Percentiles rank a stretch among this genome's conserved stretches.
Evolutionary conservation across 352 stramenopile genomes (phyloP).

Genomic region (Phytophthora idaei): DNA sequence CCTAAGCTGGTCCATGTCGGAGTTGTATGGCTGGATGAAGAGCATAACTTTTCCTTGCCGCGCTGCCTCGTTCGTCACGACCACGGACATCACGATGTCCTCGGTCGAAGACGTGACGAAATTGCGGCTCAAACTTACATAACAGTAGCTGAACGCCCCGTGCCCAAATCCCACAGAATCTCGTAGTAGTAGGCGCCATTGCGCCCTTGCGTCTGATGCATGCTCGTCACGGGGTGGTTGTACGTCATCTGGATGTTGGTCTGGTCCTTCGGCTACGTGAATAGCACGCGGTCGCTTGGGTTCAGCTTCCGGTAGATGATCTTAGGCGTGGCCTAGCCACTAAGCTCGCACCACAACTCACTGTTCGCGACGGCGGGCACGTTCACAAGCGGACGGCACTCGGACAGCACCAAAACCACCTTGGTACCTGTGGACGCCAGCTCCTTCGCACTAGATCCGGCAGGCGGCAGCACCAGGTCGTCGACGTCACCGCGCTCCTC

Average conservation of each 20-base stretch:
- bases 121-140: slow-evolving; percentile 42
- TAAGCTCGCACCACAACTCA: slow-evolving; percentile 23
- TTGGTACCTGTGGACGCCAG: slow-evolving; percentile 43
- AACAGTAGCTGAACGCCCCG: slow-evolving; percentile 68
- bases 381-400: slow-evolving; percentile 48
- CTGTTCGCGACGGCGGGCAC: slow-evolving; percentile 36
- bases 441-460: slow-evolving; percentile 25
- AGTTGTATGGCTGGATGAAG: slow-evolving; percentile 30
- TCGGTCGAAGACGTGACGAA: slow-evolving; percentile 10
- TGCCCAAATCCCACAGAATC: slow-evolving; percentile 80
- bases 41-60: slow-evolving; percentile 30
- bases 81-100: slow-evolving; percentile 39
- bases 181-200: slow-evolving; percentile 38
- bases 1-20: slow-evolving; percentile 31
- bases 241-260: slow-evolving; percentile 63
- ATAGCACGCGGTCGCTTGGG: slow-evolving; percentile 53
- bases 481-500: slow-evolving; percentile 46
- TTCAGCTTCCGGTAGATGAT: slow-evolving; percentile 36
- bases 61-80: slow-evolving; percentile 51
- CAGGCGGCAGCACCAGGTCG: slow-evolving; percentile 18
- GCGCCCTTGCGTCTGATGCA: slow-evolving; percentile 51
- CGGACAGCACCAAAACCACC: slow-evolving; percentile 71
- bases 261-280: slow-evolving; percentile 74
- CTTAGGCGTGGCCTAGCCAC: slow-evolving; percentile 26
- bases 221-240: slow-evolving; percentile 58